A percentile compares a stretch with the other conserved stretches of the same genome.
These are phyloP conservation scores for Dactylellina leptospora DNA, from an alignment of 2,329 filamentous ascomycete species.

Conservation along the genomic window DNA sequence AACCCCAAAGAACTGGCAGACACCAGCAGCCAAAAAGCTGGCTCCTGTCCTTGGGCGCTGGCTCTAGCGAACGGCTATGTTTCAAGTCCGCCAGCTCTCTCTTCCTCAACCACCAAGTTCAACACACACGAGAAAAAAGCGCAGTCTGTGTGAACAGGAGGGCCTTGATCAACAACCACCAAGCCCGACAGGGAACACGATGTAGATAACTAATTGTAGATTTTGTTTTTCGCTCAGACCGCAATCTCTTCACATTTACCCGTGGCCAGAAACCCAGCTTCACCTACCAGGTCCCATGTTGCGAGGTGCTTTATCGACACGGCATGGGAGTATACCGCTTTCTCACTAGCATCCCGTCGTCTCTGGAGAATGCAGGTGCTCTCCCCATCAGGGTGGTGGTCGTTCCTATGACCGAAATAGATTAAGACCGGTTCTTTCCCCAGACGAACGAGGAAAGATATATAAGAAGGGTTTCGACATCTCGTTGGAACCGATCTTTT, in stretches of 20 bases:
- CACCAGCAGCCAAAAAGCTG: neutral
- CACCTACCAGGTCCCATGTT: slow-evolving; percentile 24
- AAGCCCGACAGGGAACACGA: slow-evolving; percentile 8
- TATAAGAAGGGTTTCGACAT: slow-evolving; percentile 38
- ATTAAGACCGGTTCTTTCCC: slow-evolving; percentile 34
- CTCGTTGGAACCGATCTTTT: slow-evolving; percentile 13
- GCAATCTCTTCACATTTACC: slow-evolving; percentile 46
- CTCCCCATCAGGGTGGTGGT: too few species aligned
- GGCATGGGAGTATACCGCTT: slow-evolving; percentile 16
- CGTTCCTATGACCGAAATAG: slow-evolving; percentile 43
- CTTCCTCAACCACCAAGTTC: slow-evolving; percentile 17
- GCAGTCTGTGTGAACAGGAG: slow-evolving; percentile 2
- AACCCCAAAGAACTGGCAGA: slow-evolving; percentile 6
- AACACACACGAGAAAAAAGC: slow-evolving; percentile 25
- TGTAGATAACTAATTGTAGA: slow-evolving; percentile 8
- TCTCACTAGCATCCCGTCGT: slow-evolving; percentile 10
- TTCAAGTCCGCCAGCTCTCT: slow-evolving; percentile 27
- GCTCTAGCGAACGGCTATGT: slow-evolving; percentile 51
- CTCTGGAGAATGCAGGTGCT: slow-evolving; percentile 5
- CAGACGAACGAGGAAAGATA: slow-evolving; percentile 17
- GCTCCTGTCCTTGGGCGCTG: slow-evolving; percentile 48
- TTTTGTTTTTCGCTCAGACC: slow-evolving; percentile 21
- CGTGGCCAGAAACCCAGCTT: slow-evolving; percentile 25
- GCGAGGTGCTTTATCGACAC: slow-evolving; percentile 31
- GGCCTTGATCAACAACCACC: slow-evolving; percentile 29